Evolutionary conservation across 768 basidiomycete genomes (phyloP).

Genomic region (Naganishia onofrii): DNA sequence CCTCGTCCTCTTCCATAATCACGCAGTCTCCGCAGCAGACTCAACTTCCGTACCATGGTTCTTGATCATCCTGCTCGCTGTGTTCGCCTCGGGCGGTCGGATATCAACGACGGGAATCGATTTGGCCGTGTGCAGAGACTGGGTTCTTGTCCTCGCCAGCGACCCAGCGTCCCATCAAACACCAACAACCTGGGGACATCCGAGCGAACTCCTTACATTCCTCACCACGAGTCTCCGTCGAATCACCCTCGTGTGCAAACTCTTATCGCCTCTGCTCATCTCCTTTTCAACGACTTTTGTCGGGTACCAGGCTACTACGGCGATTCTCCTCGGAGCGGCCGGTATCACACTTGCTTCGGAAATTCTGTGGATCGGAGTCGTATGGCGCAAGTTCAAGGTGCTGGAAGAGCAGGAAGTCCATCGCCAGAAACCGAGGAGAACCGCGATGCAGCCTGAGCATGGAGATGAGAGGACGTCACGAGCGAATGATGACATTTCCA

Average conservation of each 20-base stretch:
- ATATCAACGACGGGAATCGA: constrained; percentile 43
- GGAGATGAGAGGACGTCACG: neutral
- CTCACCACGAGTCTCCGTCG: constrained; percentile 48
- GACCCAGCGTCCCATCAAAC: constrained; percentile 6
- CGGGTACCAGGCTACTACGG: constrained; percentile 38
- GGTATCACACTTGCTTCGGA: constrained; percentile 38
- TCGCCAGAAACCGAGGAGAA: neutral
- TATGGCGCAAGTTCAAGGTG: constrained; percentile 35
- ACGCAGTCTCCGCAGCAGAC: neutral
- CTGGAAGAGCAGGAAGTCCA: constrained; percentile 20
- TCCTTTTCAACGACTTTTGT: constrained; percentile 40
- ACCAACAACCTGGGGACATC: neutral
- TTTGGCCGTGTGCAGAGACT: constrained; percentile 49
- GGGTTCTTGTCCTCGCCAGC: constrained; percentile 48
- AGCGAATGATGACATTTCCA: neutral
- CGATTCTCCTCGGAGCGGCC: constrained; percentile 35
- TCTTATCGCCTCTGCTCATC: constrained; percentile 46
- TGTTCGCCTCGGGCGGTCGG: constrained; percentile 35
- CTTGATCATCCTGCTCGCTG: constrained; percentile 36
- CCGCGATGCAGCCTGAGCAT: neutral
- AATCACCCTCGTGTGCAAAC: constrained; percentile 44
- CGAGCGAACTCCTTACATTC: constrained; percentile 34
- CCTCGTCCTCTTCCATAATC: constrained; percentile 28
- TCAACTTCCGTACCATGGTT: constrained; percentile 5
- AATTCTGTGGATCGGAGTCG: constrained; percentile 45